Base-by-base conservation (phyloP, 2,329 filamentous ascomycete species). In the Fusarium xyrophilum region DNA sequence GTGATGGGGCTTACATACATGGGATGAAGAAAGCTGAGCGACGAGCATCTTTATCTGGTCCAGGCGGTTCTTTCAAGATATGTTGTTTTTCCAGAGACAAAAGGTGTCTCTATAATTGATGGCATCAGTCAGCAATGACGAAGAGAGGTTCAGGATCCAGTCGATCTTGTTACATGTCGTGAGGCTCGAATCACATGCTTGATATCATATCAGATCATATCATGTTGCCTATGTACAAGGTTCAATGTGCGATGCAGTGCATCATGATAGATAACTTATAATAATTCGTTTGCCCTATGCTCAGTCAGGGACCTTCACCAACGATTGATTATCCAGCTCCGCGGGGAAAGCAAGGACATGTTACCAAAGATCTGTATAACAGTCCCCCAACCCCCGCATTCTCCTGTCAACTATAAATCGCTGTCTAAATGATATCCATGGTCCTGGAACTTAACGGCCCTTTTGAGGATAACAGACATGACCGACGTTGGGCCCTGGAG, bases 371-470 rank as follows among this genome's bases (percentile, higher is more conserved):
- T 56, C 66, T 66, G 35, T 50, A 39, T n/a, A 54, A 51, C 42
- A 63, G 51, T 60, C 40, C 36, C 36, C 43, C 32, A 46, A 56
- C 40, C 66, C 50, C 57, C 54, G 44, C 66, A 69, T 62, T 62
- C 21, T 55, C 35, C 46, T 55, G 19, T 33, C 25, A 64, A 59
- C 44, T 32, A 40, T 46, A 63, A 56, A 48, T 38, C 19, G 23
- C 33, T 60, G 39, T 32, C 21, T 35, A 43, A 62, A 52, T 38
- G 19, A 19, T 21, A 50, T 44, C 46, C 51, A 62, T 67, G 38
- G 40, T n/a, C 28, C n/a, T 48, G 44, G 36, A 30, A 53, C 28
- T 33, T 17, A 60, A 60, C 39, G 56, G 44, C 38, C 56, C 59
- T 53, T 63, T 57, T 57, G 32, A 56, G 46, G 44, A 15, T 30